Percentiles rank a stretch among this genome's conserved stretches.
phyloP scores from a whole-genome alignment of 2,329 filamentous ascomycete species.

The Geosmithia putterillii region DNA sequence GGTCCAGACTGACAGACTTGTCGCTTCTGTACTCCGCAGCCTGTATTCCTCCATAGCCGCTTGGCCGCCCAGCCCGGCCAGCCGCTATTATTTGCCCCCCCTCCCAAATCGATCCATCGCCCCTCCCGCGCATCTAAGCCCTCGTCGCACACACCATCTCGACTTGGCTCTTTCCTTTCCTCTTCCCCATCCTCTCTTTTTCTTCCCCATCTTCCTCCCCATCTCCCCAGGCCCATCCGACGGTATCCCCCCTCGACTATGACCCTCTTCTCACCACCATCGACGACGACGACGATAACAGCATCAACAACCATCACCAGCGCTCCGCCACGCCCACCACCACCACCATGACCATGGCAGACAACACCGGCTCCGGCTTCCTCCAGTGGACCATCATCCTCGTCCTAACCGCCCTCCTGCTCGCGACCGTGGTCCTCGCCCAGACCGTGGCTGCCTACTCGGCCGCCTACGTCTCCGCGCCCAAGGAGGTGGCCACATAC shows the following conservation, averaged over 20 bases:
- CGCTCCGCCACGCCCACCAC: not conserved
- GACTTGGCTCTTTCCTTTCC: not conserved
- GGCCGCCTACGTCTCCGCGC: constrained; percentile 43
- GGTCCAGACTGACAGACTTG: no score
- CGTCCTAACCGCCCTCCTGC: constrained; percentile 42
- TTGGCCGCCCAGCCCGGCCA: no score
- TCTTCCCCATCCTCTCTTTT: not conserved
- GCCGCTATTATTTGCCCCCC: no score
- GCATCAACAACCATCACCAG: not conserved
- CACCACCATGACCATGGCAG: not conserved
- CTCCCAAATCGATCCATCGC: no score
- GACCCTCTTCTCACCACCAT: not conserved
- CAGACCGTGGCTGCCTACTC: constrained; percentile 40
- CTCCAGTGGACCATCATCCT: constrained; percentile 46
- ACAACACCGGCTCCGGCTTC: constrained; percentile 24
- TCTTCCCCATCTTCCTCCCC: not conserved
- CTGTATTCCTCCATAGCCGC: no score
- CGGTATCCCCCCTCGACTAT: not conserved
- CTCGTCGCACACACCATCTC: not conserved
- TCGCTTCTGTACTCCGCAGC: no score
- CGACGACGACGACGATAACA: no score
- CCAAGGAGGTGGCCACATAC: constrained; percentile 43
- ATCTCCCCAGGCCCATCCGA: not conserved
- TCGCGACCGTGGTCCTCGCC: constrained; percentile 40
- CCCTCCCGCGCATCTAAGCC: not conserved